Evolutionary conservation across 179 eudicot species (phyloP).

Genomic region (Camellia oleifera): DNA sequence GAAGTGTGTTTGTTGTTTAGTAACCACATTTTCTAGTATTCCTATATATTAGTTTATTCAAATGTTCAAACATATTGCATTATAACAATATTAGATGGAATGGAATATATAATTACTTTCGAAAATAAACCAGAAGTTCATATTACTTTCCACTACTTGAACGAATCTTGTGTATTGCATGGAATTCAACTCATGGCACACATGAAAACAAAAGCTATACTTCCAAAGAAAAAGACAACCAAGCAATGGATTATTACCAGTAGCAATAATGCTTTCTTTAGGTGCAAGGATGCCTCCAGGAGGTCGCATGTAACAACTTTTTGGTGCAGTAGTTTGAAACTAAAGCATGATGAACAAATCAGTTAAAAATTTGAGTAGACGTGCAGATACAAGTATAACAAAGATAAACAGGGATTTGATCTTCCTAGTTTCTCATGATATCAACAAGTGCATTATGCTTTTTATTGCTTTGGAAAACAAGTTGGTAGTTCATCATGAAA

Average conservation of each 20-base stretch:
- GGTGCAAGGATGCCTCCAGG: constrained; percentile 82
- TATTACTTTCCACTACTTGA: too few relatives aligned
- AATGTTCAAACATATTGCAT: too few relatives aligned
- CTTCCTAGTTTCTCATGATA: background rate
- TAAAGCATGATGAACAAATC: constrained; percentile 22
- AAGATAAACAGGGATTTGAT: background rate
- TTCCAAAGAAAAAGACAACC: constrained; percentile 1
- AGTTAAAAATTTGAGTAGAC: background rate
- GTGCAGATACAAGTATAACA: background rate
- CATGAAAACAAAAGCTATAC: too few relatives aligned
- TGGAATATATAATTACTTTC: too few relatives aligned
- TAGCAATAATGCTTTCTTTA: constrained; percentile 58
- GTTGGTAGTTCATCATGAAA: background rate
- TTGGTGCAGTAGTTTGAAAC: constrained; percentile 89
- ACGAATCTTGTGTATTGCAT: too few relatives aligned
- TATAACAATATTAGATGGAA: too few relatives aligned
- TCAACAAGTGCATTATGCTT: background rate
- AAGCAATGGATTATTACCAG: constrained; percentile 40
- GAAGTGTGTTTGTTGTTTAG: too few relatives aligned
- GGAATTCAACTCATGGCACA: too few relatives aligned
- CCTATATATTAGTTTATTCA: too few relatives aligned
- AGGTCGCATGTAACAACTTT: constrained; percentile 80
- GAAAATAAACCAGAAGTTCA: too few relatives aligned
- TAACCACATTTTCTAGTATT: too few relatives aligned
- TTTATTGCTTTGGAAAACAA: background rate